phyloP scores from a whole-genome alignment of 2,329 filamentous ascomycete species.

The Pseudogymnoascus sp. region DNA sequence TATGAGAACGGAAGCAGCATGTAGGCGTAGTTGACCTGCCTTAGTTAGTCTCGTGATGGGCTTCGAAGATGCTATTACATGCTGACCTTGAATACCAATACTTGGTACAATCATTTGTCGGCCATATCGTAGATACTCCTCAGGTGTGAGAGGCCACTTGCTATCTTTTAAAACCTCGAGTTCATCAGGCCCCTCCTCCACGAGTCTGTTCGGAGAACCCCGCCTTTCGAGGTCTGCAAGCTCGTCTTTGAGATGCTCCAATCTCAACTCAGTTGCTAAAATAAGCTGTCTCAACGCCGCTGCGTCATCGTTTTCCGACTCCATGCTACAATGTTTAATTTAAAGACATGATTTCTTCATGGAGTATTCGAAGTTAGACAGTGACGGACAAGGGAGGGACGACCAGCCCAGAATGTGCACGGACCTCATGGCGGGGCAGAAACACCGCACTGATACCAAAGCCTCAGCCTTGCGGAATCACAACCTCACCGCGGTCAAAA shows the following conservation, averaged over 20 bases:
- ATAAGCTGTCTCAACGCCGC: conserved; percentile 38
- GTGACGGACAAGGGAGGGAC: neutral
- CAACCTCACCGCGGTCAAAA: neutral
- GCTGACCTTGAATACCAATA: conserved; percentile 62
- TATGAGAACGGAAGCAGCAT: conserved; percentile 62
- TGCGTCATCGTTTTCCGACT: neutral
- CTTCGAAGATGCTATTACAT: neutral
- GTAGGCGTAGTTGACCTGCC: conserved; percentile 66
- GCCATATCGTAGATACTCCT: conserved; percentile 81
- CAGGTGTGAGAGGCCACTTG: conserved; percentile 59
- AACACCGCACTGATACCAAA: neutral
- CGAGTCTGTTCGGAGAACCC: conserved; percentile 10
- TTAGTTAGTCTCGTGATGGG: neutral
- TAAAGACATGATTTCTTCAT: neutral
- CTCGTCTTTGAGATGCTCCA: conserved; percentile 37
- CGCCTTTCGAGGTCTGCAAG: conserved; percentile 30
- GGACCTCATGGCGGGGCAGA: conserved; percentile 4
- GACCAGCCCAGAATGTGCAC: neutral
- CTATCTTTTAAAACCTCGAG: conserved; percentile 17
- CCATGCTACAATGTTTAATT: neutral
- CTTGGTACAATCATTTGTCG: conserved; percentile 83
- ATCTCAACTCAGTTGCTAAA: conserved; percentile 38
- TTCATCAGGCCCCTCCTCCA: conserved; percentile 11
- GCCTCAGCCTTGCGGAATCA: conserved; percentile 3
- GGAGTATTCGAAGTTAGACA: neutral